Evolutionary conservation across 352 stramenopile genomes (phyloP).

Genomic region (Phytophthora vignae): DNA sequence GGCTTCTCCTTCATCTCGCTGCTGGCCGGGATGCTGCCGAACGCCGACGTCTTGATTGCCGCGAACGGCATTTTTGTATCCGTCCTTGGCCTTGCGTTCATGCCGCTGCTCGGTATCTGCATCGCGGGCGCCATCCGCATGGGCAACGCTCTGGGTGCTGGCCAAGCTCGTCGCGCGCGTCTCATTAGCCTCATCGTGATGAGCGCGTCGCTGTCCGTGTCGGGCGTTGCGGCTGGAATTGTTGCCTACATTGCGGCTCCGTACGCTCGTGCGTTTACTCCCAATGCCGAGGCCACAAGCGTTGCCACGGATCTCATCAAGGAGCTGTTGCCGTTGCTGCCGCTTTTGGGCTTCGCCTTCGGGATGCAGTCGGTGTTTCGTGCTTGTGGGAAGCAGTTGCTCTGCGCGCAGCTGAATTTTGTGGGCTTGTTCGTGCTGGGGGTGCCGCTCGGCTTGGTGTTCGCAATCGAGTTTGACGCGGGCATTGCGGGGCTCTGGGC

Average conservation of each 20-base stretch:
- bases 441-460: constrained; percentile 49
- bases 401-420: constrained; percentile 65
- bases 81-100: constrained; percentile 56
- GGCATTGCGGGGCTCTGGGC: constrained; percentile 65
- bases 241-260: constrained; percentile 39
- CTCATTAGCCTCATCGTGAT: constrained; percentile 50
- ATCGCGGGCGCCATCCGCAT: constrained; percentile 62
- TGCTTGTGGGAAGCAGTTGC: constrained; percentile 56
- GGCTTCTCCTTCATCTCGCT: constrained; percentile 57
- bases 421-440: constrained; percentile 59
- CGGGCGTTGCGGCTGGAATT: constrained; percentile 38
- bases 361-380: constrained; percentile 52
- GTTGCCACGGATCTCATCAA: constrained; percentile 43
- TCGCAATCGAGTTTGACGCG: constrained; percentile 49
- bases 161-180: constrained; percentile 47
- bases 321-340: constrained; percentile 43
- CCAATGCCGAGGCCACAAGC: constrained; percentile 37
- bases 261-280: constrained; percentile 54
- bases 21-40: constrained; percentile 61
- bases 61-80: constrained; percentile 65
- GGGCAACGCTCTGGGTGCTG: constrained; percentile 65
- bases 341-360: constrained; percentile 49
- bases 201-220: constrained; percentile 40
- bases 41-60: constrained; percentile 56
- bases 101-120: constrained; percentile 57